phyloP scores from a whole-genome alignment of 345 rosid genomes.

The Arabis hirsuta region DNA sequence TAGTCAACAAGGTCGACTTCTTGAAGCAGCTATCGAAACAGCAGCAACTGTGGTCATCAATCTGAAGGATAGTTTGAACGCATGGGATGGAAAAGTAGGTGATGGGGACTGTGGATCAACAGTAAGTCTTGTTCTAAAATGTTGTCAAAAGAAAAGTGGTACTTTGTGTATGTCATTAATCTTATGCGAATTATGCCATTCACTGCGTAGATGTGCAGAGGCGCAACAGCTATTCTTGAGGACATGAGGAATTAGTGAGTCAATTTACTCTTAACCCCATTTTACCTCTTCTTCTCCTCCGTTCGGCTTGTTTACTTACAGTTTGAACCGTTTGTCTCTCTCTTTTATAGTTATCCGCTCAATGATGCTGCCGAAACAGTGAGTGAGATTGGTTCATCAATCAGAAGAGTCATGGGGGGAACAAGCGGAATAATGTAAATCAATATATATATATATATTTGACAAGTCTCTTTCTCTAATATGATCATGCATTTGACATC shows the following conservation, averaged over 20 bases:
- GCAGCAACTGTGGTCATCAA: constrained; percentile 69
- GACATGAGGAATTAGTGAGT: constrained; percentile 85
- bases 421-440: constrained; percentile 91
- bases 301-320: constrained; percentile 5
- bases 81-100: constrained; percentile 96
- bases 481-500: constrained; percentile 30
- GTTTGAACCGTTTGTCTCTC: background rate
- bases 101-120: constrained; percentile 99
- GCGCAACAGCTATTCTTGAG: constrained; percentile 82
- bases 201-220: constrained; percentile 74
- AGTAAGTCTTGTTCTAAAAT: constrained; percentile 53
- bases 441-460: constrained; percentile 1
- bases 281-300: background rate
- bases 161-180: background rate
- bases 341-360: constrained; percentile 81
- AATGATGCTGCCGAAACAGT: constrained; percentile 91
- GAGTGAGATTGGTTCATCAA: constrained; percentile 81
- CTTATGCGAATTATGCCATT: background rate
- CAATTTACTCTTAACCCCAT: constrained; percentile 11
- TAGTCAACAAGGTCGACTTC: constrained; percentile 64
- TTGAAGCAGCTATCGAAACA: constrained; percentile 88
- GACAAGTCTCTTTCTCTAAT: background rate
- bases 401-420: constrained; percentile 94
- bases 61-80: constrained; percentile 77
- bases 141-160: background rate